phyloP scores from a whole-genome alignment of 768 basidiomycete genomes.

The Tricholoma sp. region DNA sequence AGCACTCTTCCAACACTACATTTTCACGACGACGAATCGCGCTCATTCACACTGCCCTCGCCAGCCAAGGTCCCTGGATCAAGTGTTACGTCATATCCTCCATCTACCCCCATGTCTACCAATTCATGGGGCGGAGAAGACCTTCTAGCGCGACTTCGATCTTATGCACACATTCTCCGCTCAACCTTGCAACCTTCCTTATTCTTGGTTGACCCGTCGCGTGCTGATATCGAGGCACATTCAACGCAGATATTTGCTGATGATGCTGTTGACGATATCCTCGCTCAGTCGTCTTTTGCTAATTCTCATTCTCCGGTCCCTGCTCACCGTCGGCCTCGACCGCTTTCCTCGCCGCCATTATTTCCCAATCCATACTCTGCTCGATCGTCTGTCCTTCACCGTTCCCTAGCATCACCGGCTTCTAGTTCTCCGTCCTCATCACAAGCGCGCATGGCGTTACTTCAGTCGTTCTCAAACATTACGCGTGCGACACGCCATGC shows the following conservation, averaged over 20 bases:
- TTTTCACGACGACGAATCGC: slow-evolving; percentile 97
- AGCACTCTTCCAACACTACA: slow-evolving; percentile 85
- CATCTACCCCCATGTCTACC: slow-evolving; percentile 44
- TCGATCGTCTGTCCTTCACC: slow-evolving; percentile 75
- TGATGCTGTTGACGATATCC: slow-evolving; percentile 83
- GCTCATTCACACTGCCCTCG: slow-evolving; percentile 60
- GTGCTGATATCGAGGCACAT: slow-evolving; percentile 89
- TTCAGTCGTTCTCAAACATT: slow-evolving; percentile 94
- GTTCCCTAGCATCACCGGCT: slow-evolving; percentile 61
- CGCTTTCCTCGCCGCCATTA: slow-evolving; percentile 39
- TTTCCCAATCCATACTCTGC: slow-evolving; percentile 53
- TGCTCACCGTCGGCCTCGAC: slow-evolving; percentile 72
- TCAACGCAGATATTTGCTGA: slow-evolving; percentile 79
- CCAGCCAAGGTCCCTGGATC: slow-evolving; percentile 27
- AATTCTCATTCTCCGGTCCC: slow-evolving; percentile 81
- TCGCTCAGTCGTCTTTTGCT: slow-evolving; percentile 71
- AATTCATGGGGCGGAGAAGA: slow-evolving; percentile 88
- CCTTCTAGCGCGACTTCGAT: slow-evolving; percentile 67
- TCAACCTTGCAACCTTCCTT: slow-evolving; percentile 82
- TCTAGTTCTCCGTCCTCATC: slow-evolving; percentile 50
- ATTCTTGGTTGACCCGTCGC: slow-evolving; percentile 89
- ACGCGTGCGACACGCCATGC: slow-evolving; percentile 91
- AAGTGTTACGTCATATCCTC: slow-evolving; percentile 56
- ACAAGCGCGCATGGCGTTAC: slow-evolving; percentile 72
- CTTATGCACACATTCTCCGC: slow-evolving; percentile 77